A percentile compares a stretch with the other conserved stretches of the same genome.
Evolutionary conservation across 2,329 filamentous ascomycete species (phyloP).

Genomic region (Curvularia eragrostidis): DNA sequence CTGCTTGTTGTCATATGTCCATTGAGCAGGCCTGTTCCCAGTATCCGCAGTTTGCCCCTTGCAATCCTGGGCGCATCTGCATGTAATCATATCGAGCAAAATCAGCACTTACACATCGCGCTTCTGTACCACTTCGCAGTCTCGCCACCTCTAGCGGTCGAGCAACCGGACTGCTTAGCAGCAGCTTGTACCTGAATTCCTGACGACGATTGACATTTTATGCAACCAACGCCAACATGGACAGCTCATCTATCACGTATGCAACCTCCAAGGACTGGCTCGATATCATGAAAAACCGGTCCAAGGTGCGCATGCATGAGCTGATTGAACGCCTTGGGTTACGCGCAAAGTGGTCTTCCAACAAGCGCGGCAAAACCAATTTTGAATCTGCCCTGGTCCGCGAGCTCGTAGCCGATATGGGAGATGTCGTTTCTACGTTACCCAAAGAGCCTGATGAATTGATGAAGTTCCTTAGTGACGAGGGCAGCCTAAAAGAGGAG

Average conservation of each 20-base stretch:
- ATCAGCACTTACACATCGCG: constrained; percentile 21
- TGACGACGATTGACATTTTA: constrained; percentile 11
- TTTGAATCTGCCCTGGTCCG: constrained; percentile 46
- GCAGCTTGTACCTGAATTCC: background rate
- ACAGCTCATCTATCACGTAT: constrained; percentile 37
- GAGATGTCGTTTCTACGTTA: constrained; percentile 39
- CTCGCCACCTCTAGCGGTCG: background rate
- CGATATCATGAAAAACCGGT: constrained; percentile 48
- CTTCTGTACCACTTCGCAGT: constrained; percentile 6
- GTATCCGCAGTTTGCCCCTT: constrained; percentile 5
- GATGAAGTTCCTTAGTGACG: constrained; percentile 37
- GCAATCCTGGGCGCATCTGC: constrained; percentile 18
- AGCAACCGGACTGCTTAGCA: constrained; percentile 1
- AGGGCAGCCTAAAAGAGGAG: constrained; percentile 39
- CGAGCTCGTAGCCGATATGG: constrained; percentile 46
- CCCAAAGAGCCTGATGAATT: constrained; percentile 46
- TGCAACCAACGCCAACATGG: constrained; percentile 27
- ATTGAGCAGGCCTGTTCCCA: constrained; percentile 5
- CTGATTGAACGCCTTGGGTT: constrained; percentile 46
- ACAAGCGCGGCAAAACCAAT: constrained; percentile 48
- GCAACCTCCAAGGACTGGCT: constrained; percentile 46
- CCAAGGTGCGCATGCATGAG: constrained; percentile 47
- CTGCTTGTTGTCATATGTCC: constrained; percentile 2
- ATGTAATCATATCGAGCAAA: constrained; percentile 23
- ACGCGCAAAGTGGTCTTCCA: constrained; percentile 48